Percentiles rank a stretch among this genome's conserved stretches.
phyloP scores from a whole-genome alignment of 805 yeast species.

The Hermanozyma aechmeae region DNA sequence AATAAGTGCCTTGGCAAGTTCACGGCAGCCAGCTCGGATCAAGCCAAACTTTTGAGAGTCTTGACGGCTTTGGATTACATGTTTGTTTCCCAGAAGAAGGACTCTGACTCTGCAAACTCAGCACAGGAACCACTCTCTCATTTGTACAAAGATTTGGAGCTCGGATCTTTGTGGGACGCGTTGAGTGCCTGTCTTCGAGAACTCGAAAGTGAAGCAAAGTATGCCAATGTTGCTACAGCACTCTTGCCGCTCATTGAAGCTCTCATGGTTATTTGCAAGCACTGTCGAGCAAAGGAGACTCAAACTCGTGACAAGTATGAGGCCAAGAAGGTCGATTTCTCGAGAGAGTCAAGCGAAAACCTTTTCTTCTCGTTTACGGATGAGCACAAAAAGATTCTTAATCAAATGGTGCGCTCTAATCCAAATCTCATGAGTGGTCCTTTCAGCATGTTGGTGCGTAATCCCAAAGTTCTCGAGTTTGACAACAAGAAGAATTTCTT shows the following conservation, averaged over 20 bases:
- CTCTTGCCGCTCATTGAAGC: constrained; percentile 84
- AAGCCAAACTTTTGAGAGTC: constrained; percentile 77
- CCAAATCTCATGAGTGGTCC: constrained; percentile 96
- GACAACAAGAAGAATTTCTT: constrained; percentile 88
- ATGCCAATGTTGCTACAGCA: constrained; percentile 57
- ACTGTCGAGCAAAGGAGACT: constrained; percentile 53
- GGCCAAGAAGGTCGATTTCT: constrained; percentile 54
- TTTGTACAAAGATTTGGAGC: constrained; percentile 56
- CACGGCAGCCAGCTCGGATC: constrained; percentile 75
- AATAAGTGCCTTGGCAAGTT: constrained; percentile 54
- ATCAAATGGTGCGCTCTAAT: constrained; percentile 84
- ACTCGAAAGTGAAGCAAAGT: constrained; percentile 48
- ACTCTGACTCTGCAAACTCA: too few species aligned
- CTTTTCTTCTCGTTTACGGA: constrained; percentile 82
- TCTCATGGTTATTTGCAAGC: constrained; percentile 93
- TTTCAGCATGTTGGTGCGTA: constrained; percentile 77
- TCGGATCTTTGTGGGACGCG: constrained; percentile 81
- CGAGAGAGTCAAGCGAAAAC: constrained; percentile 66
- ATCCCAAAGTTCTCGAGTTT: constrained; percentile 84
- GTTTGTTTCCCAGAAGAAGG: constrained; percentile 38
- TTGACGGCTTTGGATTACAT: constrained; percentile 83
- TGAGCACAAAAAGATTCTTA: constrained; percentile 76
- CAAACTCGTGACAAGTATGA: constrained; percentile 57
- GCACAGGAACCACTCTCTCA: too few species aligned
- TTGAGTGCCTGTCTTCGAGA: constrained; percentile 61